These are phyloP conservation scores for Ophiostoma triangulosporum DNA, from an alignment of 2,329 filamentous ascomycete species.

Conservation along the genomic window DNA sequence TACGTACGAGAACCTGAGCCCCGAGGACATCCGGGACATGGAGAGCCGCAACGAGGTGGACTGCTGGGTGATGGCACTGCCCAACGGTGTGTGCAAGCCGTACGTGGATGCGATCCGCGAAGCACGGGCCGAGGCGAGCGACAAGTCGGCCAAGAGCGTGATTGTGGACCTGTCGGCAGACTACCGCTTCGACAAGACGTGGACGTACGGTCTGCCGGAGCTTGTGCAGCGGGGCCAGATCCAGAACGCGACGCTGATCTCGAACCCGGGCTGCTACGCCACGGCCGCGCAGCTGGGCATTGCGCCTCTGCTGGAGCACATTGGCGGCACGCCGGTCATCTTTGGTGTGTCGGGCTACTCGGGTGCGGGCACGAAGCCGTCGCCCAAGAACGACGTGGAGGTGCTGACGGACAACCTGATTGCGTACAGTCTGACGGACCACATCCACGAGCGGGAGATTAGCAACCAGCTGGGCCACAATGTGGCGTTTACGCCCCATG, in stretches of 20 bases:
- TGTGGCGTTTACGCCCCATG: constrained; percentile 83
- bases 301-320: constrained; percentile 60
- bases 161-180: constrained; percentile 95
- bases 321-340: constrained; percentile 66
- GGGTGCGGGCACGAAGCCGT: constrained; percentile 87
- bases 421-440: constrained; percentile 80
- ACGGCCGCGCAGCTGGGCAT: constrained; percentile 87
- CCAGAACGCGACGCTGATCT: constrained; percentile 64
- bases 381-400: constrained; percentile 81
- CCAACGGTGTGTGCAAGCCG: constrained; percentile 88
- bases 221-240: constrained; percentile 65
- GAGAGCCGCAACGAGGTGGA: constrained; percentile 75
- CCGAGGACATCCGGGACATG: constrained; percentile 77
- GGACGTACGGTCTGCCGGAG: constrained; percentile 88
- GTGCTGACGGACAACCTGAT: constrained; percentile 78
- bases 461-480: constrained; percentile 56
- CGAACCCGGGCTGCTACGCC: constrained; percentile 91
- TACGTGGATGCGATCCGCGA: constrained; percentile 80
- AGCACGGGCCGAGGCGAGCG: constrained; percentile 34
- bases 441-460: constrained; percentile 92
- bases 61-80: constrained; percentile 95
- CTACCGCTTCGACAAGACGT: constrained; percentile 73
- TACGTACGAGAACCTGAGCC: constrained; percentile 77
- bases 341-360: constrained; percentile 93
- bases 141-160: constrained; percentile 44